Evolutionary conservation across 169 alveolate genomes (phyloP).

Genomic region (Theileria luwenshuni): DNA sequence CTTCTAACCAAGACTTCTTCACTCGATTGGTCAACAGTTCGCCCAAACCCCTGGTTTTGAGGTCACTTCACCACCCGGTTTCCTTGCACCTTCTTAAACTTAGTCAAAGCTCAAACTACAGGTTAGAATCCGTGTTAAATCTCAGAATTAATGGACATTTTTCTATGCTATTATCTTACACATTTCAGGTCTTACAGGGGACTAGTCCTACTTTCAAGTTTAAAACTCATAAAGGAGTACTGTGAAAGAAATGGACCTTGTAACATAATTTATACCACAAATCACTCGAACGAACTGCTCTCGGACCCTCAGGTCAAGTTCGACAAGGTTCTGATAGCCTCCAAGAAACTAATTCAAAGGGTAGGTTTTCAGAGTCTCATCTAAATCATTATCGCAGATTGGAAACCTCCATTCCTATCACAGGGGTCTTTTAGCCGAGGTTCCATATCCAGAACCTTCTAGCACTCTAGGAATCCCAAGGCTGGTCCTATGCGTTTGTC

Average conservation of each 20-base stretch:
- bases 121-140: too few species aligned
- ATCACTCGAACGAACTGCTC: slow-evolving; percentile 47
- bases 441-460: slow-evolving; percentile 60
- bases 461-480: slow-evolving; percentile 45
- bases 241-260: slow-evolving; percentile 60
- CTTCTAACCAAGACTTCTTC: slow-evolving; percentile 33
- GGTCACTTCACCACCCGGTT: slow-evolving; percentile 63
- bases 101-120: slow-evolving; percentile 57
- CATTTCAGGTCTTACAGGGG: slow-evolving; percentile 55
- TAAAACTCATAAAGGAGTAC: slow-evolving; percentile 60
- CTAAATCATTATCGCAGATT: background rate
- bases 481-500: slow-evolving; percentile 61
- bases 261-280: slow-evolving; percentile 62
- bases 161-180: too few species aligned
- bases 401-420: slow-evolving; percentile 52
- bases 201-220: slow-evolving; percentile 54
- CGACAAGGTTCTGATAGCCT: slow-evolving; percentile 49
- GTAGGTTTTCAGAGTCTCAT: slow-evolving; percentile 12
- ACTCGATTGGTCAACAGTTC: slow-evolving; percentile 66
- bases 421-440: slow-evolving; percentile 65
- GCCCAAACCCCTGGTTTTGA: slow-evolving; percentile 58
- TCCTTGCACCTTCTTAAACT: slow-evolving; percentile 58
- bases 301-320: slow-evolving; percentile 44
- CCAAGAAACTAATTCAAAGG: slow-evolving; percentile 54
- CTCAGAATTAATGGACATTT: too few species aligned